Percentiles rank a stretch among this genome's conserved stretches.
phyloP scores from a whole-genome alignment of 2,329 filamentous ascomycete species.

The Neocatenulostroma microsporum region DNA sequence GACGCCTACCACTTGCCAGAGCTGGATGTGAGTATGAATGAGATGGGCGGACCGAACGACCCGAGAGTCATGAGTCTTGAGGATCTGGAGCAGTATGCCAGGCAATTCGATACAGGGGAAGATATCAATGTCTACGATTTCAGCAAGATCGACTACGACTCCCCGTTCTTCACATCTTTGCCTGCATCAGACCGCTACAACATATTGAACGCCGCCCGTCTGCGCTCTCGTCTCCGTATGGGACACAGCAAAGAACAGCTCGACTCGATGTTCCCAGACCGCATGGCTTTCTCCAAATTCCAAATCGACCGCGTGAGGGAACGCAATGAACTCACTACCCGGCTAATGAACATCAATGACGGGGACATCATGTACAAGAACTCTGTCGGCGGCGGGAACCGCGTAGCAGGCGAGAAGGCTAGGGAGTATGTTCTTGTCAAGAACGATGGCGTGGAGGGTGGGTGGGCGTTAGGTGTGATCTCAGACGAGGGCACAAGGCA shows the following conservation, averaged over 20 bases:
- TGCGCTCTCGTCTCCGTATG: conserved; percentile 86
- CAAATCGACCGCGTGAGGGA: conserved; percentile 92
- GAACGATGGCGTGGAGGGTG: conserved; percentile 89
- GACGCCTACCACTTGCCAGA: conserved; percentile 95
- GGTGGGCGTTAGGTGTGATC: conserved; percentile 92
- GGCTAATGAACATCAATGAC: conserved; percentile 87
- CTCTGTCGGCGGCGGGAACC: conserved; percentile 53
- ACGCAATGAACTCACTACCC: conserved; percentile 87
- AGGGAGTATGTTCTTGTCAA: conserved; percentile 94
- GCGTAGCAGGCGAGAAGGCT: conserved; percentile 76
- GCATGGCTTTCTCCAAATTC: conserved; percentile 94
- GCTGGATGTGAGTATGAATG: conserved; percentile 65
- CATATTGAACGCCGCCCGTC: conserved; percentile 85
- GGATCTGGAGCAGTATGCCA: conserved; percentile 87
- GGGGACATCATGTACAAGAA: conserved; percentile 45
- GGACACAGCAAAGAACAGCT: conserved; percentile 93
- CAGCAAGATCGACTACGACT: conserved; percentile 96
- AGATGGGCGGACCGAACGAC: conserved; percentile 85
- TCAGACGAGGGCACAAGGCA: conserved; percentile 68
- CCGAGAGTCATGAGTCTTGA: conserved; percentile 94
- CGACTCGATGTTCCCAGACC: conserved; percentile 91
- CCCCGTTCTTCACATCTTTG: conserved; percentile 86
- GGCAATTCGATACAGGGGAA: conserved; percentile 85
- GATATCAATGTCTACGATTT: conserved; percentile 87
- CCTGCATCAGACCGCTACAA: conserved; percentile 91